These are phyloP conservation scores for Colletotrichum sp. DNA, from an alignment of 2,329 filamentous ascomycete species.

Conservation along the genomic window DNA sequence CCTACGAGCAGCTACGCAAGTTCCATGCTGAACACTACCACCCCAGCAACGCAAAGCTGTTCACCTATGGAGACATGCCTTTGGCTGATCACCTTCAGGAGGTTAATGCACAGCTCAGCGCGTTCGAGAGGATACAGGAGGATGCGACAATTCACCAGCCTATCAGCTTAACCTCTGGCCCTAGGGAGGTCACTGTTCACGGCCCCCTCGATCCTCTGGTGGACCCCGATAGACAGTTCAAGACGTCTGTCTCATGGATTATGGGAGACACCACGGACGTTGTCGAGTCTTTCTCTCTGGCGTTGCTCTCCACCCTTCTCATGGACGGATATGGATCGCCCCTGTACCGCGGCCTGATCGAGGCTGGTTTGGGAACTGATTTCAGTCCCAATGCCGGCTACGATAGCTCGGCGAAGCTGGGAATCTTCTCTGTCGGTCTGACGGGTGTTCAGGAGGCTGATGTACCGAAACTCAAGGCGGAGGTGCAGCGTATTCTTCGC, in stretches of 20 bases:
- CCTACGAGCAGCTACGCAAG: constrained; percentile 83
- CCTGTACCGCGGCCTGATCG: constrained; percentile 85
- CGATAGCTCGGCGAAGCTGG: constrained; percentile 75
- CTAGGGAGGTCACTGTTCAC: constrained; percentile 70
- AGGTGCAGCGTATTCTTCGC: constrained; percentile 73
- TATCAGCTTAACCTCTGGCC: constrained; percentile 69
- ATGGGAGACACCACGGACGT: constrained; percentile 83
- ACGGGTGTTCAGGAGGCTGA: constrained; percentile 87
- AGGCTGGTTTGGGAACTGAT: constrained; percentile 87
- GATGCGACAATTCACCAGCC: constrained; percentile 79
- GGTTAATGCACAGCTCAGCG: constrained; percentile 73
- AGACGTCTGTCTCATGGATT: constrained; percentile 93
- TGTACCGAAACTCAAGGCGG: constrained; percentile 75
- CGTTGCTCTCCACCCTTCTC: constrained; percentile 80
- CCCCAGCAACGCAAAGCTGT: constrained; percentile 93
- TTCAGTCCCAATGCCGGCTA: constrained; percentile 96
- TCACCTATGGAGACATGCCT: constrained; percentile 95
- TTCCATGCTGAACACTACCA: constrained; percentile 96
- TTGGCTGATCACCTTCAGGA: constrained; percentile 80
- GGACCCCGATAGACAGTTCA: constrained; percentile 84
- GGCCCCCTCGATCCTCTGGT: constrained; percentile 89
- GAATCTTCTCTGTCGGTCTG: constrained; percentile 88
- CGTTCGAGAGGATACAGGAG: constrained; percentile 72
- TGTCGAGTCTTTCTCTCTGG: constrained; percentile 86
- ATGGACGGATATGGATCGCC: constrained; percentile 97